Evolutionary conservation across 192 early-diverging fungal species (phyloP).

Genomic region (Dissophora ornata): DNA sequence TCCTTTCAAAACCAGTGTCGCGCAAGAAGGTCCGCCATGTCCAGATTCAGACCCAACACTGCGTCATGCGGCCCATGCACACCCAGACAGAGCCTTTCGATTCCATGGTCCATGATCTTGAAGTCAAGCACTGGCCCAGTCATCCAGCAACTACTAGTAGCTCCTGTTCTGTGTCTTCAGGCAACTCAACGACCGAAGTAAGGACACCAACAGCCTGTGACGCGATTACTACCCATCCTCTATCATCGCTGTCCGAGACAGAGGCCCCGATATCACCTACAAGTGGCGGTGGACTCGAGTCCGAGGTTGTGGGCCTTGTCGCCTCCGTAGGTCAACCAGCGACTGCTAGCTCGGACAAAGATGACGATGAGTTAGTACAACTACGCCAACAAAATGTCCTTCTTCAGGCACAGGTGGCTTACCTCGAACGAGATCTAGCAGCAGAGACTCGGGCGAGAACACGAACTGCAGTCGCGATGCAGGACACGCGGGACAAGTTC

Average conservation of each 20-base stretch:
- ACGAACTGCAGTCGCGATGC: constrained; percentile 52
- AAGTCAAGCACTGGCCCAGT: constrained; percentile 20
- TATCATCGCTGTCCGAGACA: no score
- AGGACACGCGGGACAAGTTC: constrained; percentile 62
- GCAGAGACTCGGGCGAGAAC: constrained; percentile 40
- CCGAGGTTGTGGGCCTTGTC: no score
- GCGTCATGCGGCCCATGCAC: constrained; percentile 41
- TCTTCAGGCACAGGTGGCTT: constrained; percentile 16
- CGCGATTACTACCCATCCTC: no score
- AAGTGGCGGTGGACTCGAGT: no score
- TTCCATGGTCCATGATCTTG: constrained; percentile 26
- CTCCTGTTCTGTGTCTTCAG: no score
- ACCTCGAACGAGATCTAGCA: constrained; percentile 33
- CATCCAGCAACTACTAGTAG: no score
- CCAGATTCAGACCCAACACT: constrained; percentile 52
- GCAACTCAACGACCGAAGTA: constrained; percentile 13
- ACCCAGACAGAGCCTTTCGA: constrained; percentile 38
- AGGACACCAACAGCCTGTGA: not conserved
- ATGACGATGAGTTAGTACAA: constrained; percentile 12
- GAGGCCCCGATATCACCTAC: no score
- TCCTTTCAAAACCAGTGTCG: constrained; percentile 31
- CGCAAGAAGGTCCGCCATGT: constrained; percentile 54
- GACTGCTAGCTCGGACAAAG: no score
- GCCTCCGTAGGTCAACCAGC: no score
- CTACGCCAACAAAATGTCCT: constrained; percentile 31